phyloP scores from a whole-genome alignment of 1,284 basidiomycete genomes.

The Ustilago cynodontis region DNA sequence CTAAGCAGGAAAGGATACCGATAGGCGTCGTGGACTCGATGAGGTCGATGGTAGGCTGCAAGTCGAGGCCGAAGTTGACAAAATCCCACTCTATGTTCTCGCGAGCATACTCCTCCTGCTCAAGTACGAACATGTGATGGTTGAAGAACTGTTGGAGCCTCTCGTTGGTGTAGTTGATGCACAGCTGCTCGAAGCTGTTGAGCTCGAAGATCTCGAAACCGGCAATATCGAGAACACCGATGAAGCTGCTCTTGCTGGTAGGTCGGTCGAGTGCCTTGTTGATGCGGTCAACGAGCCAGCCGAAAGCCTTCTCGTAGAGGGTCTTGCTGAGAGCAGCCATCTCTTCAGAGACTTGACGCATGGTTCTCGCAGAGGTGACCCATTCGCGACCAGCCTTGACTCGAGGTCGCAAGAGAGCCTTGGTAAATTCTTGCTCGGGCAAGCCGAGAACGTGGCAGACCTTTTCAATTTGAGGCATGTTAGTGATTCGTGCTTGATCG shows the following conservation, averaged over 20 bases:
- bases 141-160: slow-evolving; percentile 75
- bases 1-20: slow-evolving; percentile 91
- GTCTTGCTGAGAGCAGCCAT: slow-evolving; percentile 93
- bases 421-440: slow-evolving; percentile 88
- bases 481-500: slow-evolving; percentile 85
- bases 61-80: slow-evolving; percentile 96
- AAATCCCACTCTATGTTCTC: slow-evolving; percentile 99
- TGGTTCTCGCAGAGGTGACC: slow-evolving; percentile 92
- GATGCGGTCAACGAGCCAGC: slow-evolving; percentile 91
- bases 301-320: slow-evolving; percentile 96
- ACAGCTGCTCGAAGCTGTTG: slow-evolving; percentile 88
- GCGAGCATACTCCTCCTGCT: slow-evolving; percentile 97
- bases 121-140: slow-evolving; percentile 99
- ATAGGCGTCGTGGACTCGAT: slow-evolving; percentile 84
- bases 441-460: slow-evolving; percentile 94
- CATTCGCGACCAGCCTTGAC: slow-evolving; percentile 96
- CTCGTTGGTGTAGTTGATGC: slow-evolving; percentile 97
- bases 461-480: slow-evolving; percentile 75
- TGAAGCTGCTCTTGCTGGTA: slow-evolving; percentile 89
- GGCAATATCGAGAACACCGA: slow-evolving; percentile 98
- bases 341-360: slow-evolving; percentile 93
- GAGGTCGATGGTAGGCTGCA: slow-evolving; percentile 98
- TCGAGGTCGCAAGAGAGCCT: slow-evolving; percentile 76
- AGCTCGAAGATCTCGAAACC: slow-evolving; percentile 90
- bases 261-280: slow-evolving; percentile 94